A percentile compares a stretch with the other conserved stretches of the same genome.
Conservation (phyloP, 1,284 basidiomycete species). For the Irpex sp. region DNA sequence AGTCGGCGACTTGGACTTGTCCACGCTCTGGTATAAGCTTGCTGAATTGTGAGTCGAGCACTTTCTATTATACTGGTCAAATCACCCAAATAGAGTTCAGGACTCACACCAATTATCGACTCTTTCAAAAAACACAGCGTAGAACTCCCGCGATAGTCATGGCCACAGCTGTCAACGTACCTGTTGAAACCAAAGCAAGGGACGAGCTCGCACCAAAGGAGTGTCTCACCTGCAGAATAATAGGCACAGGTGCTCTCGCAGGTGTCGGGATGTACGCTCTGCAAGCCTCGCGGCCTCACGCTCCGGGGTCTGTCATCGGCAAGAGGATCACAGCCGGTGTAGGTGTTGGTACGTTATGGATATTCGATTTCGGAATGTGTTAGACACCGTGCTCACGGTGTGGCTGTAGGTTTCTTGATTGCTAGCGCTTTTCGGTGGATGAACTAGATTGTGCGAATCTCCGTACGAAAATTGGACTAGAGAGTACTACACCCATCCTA, state of each 20-base stretch:
- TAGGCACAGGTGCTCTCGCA: slow-evolving; percentile 30
- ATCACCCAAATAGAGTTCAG: too few relatives aligned
- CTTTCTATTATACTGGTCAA: neutral
- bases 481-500: too few relatives aligned
- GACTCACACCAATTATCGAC: neutral
- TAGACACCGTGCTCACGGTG: neutral
- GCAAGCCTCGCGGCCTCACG: slow-evolving; percentile 28
- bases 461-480: too few relatives aligned
- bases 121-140: neutral
- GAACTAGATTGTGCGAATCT: slow-evolving; percentile 2
- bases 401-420: slow-evolving; percentile 20
- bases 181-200: neutral
- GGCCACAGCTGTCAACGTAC: neutral
- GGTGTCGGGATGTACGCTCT: slow-evolving; percentile 31
- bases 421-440: slow-evolving; percentile 25
- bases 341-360: slow-evolving; percentile 25
- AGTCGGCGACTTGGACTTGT: neutral
- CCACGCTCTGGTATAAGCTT: neutral
- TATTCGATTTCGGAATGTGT: neutral
- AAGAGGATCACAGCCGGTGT: slow-evolving; percentile 32
- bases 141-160: neutral
- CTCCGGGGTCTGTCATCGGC: slow-evolving; percentile 29
- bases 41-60: neutral
- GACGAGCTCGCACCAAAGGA: slow-evolving; percentile 21
- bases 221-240: slow-evolving; percentile 32